Evolutionary conservation across 1,284 basidiomycete species (phyloP).

Genomic region (Psilocybe mexicana): DNA sequence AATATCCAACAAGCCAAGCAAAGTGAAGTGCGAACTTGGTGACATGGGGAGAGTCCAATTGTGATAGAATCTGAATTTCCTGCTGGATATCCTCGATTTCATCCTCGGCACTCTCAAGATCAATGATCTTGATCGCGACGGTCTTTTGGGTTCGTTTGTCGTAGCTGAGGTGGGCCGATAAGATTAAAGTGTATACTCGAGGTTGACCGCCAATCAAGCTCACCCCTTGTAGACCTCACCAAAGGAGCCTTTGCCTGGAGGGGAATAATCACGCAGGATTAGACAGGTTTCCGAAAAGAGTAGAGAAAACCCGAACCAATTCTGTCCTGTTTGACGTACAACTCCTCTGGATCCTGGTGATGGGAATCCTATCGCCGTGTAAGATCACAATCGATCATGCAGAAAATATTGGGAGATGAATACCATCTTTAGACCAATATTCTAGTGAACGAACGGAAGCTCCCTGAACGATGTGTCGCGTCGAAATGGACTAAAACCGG

Average conservation of each 20-base stretch:
- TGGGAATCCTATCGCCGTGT: slow-evolving; percentile 54
- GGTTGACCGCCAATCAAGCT: slow-evolving; percentile 22
- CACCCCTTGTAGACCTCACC: slow-evolving; percentile 98
- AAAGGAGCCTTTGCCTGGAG: slow-evolving; percentile 90
- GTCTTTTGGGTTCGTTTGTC: slow-evolving; percentile 92
- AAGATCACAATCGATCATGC: slow-evolving; percentile 30
- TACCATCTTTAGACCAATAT: slow-evolving; percentile 33
- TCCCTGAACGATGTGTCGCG: slow-evolving; percentile 35
- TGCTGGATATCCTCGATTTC: slow-evolving; percentile 99
- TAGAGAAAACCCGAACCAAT: slow-evolving; percentile 66
- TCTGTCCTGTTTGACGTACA: slow-evolving; percentile 95
- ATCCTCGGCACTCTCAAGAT: slow-evolving; percentile 97
- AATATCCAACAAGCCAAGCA: slow-evolving; percentile 19
- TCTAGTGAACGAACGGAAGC: slow-evolving; percentile 18
- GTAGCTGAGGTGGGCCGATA: slow-evolving; percentile 52
- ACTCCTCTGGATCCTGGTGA: slow-evolving; percentile 88
- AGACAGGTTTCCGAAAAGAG: slow-evolving; percentile 9
- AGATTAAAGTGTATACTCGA: slow-evolving; percentile 15
- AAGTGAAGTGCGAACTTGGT: slow-evolving; percentile 70
- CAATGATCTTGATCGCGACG: slow-evolving; percentile 98
- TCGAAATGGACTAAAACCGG: slow-evolving; percentile 28
- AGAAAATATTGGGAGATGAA: slow-evolving; percentile 16
- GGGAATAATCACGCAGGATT: slow-evolving; percentile 5
- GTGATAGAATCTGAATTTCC: slow-evolving; percentile 98
- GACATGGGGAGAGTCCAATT: slow-evolving; percentile 93